Evolutionary conservation across 169 alveolate genomes (phyloP).

Genomic region (Sarcocystis neurona): DNA sequence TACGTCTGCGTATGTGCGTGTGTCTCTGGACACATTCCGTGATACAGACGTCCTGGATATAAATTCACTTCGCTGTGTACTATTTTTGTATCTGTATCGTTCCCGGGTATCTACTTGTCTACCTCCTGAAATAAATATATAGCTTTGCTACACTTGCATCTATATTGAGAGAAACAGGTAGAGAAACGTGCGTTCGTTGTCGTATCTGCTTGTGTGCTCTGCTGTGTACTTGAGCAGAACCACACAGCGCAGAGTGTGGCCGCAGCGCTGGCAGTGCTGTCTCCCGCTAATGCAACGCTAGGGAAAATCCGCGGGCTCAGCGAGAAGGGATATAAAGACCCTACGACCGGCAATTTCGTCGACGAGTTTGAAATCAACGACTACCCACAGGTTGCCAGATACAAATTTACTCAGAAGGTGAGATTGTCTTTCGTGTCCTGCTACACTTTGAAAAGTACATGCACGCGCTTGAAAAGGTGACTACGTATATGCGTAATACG

Average conservation of each 20-base stretch:
- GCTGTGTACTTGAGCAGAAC: neutral
- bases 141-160: too few species aligned
- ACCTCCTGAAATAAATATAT: too few species aligned
- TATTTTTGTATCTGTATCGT: too few species aligned
- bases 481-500: neutral
- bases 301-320: constrained; percentile 68
- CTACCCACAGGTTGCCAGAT: constrained; percentile 88
- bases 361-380: constrained; percentile 90
- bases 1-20: too few species aligned
- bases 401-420: constrained; percentile 83
- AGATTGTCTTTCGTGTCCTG: neutral
- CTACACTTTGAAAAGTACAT: neutral
- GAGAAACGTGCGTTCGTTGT: too few species aligned
- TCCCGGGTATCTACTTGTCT: too few species aligned
- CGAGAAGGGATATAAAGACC: constrained; percentile 59
- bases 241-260: constrained; percentile 41
- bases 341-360: constrained; percentile 77
- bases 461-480: neutral
- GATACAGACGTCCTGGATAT: too few species aligned
- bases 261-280: constrained; percentile 42
- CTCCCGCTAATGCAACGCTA: constrained; percentile 63
- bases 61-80: too few species aligned
- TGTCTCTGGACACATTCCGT: too few species aligned
- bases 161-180: too few species aligned
- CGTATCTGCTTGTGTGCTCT: neutral